A percentile compares a stretch with the other conserved stretches of the same genome.
phyloP scores from a whole-genome alignment of 768 basidiomycete species.

The Podaxis sp. region DNA sequence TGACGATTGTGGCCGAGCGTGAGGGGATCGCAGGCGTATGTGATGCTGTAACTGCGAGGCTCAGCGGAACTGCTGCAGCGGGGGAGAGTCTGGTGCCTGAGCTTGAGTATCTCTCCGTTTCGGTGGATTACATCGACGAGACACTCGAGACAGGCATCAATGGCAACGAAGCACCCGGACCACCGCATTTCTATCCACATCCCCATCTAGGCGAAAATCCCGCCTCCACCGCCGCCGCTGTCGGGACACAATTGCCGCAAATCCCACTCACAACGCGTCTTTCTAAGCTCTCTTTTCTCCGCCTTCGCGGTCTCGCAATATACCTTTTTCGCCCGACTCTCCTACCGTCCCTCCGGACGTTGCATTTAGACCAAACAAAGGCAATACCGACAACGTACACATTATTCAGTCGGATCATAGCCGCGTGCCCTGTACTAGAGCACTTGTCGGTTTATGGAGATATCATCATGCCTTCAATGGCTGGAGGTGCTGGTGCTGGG shows the following conservation, averaged over 20 bases:
- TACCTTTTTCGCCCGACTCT: constrained; percentile 35
- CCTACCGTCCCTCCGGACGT: constrained; percentile 24
- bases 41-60: not conserved
- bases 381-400: constrained; percentile 29
- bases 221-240: not conserved
- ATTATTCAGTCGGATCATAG: constrained; percentile 31
- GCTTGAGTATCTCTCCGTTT: constrained; percentile 35
- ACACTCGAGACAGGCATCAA: not conserved
- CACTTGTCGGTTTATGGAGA: constrained; percentile 44
- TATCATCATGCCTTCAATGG: constrained; percentile 26
- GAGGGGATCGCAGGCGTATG: not conserved
- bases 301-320: constrained; percentile 40
- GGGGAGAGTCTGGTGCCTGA: constrained; percentile 20
- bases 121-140: constrained; percentile 23
- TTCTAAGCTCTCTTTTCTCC: constrained; percentile 31
- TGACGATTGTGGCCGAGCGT: constrained; percentile 17
- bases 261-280: constrained; percentile 13
- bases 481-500: not conserved
- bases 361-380: constrained; percentile 42
- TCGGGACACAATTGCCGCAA: not conserved
- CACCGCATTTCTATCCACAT: not conserved
- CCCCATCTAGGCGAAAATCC: not conserved
- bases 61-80: not conserved
- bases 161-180: not conserved
- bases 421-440: constrained; percentile 25